A percentile compares a stretch with the other conserved stretches of the same genome.
Evolutionary conservation across 805 yeast species (phyloP).

Genomic region (Spathaspora gorwiae): DNA sequence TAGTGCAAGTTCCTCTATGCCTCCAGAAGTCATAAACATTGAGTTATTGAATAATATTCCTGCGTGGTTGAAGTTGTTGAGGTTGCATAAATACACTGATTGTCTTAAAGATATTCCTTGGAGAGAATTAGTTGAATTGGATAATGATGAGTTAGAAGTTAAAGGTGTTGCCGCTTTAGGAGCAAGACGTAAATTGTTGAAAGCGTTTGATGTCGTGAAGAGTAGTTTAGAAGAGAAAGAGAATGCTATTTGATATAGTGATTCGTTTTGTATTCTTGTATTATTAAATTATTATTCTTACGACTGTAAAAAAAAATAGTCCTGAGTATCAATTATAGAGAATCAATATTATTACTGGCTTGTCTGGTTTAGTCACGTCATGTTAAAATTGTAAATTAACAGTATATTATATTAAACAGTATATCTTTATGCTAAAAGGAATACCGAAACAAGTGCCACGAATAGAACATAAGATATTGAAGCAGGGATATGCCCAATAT

Average conservation of each 20-base stretch:
- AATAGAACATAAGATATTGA: too few species aligned
- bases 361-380: too few species aligned
- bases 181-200: slow-evolving; percentile 87
- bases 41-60: slow-evolving; percentile 73
- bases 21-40: slow-evolving; percentile 34
- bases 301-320: too few species aligned
- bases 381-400: too few species aligned
- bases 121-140: slow-evolving; percentile 69
- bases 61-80: slow-evolving; percentile 82
- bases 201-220: slow-evolving; percentile 83
- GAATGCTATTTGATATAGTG: slow-evolving; percentile 4
- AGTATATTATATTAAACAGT: too few species aligned
- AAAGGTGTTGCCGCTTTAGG: slow-evolving; percentile 93
- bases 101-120: slow-evolving; percentile 71
- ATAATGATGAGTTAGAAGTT: slow-evolving; percentile 64
- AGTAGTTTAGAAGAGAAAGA: slow-evolving; percentile 1
- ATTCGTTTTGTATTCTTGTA: neutral
- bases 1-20: slow-evolving; percentile 30
- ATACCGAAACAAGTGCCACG: too few species aligned
- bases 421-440: too few species aligned
- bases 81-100: slow-evolving; percentile 92
- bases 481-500: neutral
- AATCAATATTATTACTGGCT: too few species aligned
- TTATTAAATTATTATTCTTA: neutral
- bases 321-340: too few species aligned